Evolutionary conservation across 2,329 filamentous ascomycete genomes (phyloP), one percentile per base, ranked within the genome.

Genomic region (Tolypocladium ovalisporum): DNA sequence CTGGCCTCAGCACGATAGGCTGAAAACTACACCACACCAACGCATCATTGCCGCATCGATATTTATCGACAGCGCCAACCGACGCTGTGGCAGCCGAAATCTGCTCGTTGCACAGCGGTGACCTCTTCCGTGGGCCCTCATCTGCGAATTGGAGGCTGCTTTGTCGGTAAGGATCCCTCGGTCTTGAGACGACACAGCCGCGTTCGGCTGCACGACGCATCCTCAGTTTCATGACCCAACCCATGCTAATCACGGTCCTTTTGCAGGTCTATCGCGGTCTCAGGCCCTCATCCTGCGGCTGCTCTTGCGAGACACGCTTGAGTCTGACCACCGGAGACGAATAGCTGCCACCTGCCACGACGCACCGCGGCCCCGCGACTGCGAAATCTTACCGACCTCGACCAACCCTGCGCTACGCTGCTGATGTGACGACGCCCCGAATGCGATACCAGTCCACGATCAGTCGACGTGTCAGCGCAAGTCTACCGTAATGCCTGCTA

Each of bases 401-500:
- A 29, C n/a, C n/a, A n/a, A n/a, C 27, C 47, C 42, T 36, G 58
- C 54, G 47, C 49, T 53, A 51, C 54, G 29, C 42, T 47, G 47
- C 57, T 58, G 40, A 58, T 58, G 59, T 40, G 55, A 59, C 59
- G 57, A 56, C 59, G 53, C 56, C 35, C 44, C 47, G 54, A 39
- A 59, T 59, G 55, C 52, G 52, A 56, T 62, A 60, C 58, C 24
- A 37, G 6, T 54, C 36, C 56, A 42, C 57, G 56, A 57, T 27
- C 36, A 53, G 34, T 6, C 39, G 56, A 64, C 59, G 51, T 55
- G 56, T 52, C 54, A 54, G 61, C 54, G 59, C 42, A 59, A 58
- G 39, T 58, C 55, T 55, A 60, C 62, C 63, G 66, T 61, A 59
- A 76, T 76, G 73, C 70, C 73, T 64, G 67, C 69, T 60, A 72